Conservation (phyloP, 106 monocot species). For the Platanthera zijinensis region DNA sequence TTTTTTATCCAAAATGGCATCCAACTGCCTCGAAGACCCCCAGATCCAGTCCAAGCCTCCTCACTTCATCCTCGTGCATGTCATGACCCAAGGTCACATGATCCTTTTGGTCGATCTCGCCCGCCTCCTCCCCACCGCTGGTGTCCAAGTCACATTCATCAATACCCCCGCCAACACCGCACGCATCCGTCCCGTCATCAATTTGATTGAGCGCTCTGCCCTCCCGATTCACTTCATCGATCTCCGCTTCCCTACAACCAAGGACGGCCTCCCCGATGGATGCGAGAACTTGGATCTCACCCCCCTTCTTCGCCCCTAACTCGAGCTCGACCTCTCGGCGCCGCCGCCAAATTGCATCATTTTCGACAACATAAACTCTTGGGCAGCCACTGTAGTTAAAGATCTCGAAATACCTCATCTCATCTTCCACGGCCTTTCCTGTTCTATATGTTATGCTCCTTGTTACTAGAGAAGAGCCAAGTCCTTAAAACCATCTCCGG, state of each 20-base stretch:
- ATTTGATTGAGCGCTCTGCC: conserved; percentile 2
- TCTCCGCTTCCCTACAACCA: conserved; percentile 32
- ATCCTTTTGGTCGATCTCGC: conserved; percentile 59
- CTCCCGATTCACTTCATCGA: conserved; percentile 24
- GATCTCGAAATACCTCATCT: conserved; percentile 29
- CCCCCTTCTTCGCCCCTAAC: conserved; percentile 22
- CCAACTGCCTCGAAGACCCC: no score
- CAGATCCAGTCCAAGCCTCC: no score
- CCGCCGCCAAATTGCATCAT: conserved; percentile 32
- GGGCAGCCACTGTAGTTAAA: conserved; percentile 21
- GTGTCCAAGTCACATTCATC: conserved; percentile 37
- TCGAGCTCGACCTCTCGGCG: conserved; percentile 12
- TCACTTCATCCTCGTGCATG: conserved; percentile 14
- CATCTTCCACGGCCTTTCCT: conserved; percentile 27
- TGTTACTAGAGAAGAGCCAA: no score
- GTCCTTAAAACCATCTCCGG: no score
- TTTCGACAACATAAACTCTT: conserved; percentile 26
- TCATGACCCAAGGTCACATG: conserved; percentile 57
- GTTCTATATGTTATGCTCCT: conserved; percentile 4
- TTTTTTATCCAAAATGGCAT: no score
- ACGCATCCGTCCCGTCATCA: conserved; percentile 20
- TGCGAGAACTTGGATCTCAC: conserved; percentile 28
- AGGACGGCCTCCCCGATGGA: conserved; percentile 38
- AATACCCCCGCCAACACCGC: conserved; percentile 41
- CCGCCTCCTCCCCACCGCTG: conserved; percentile 35